These are phyloP conservation scores for Puccinia hordei DNA, from an alignment of 1,284 basidiomycete genomes.

Conservation along the genomic window DNA sequence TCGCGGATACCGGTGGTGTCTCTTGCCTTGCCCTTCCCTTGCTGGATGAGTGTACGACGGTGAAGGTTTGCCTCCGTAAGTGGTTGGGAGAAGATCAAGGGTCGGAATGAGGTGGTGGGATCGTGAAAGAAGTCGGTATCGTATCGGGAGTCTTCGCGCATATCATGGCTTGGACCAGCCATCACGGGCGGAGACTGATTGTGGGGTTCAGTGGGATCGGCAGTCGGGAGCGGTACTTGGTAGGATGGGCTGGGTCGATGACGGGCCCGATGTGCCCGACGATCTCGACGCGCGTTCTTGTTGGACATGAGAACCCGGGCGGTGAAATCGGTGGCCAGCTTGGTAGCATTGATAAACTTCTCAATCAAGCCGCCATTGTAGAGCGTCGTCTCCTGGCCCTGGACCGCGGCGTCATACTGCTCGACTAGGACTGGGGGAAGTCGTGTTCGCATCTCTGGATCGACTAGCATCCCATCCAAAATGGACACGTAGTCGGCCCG, in stretches of 20 bases:
- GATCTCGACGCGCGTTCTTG: conserved; percentile 14
- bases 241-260: background rate
- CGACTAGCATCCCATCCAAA: background rate
- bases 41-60: background rate
- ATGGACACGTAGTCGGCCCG: conserved; percentile 7
- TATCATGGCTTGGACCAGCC: background rate
- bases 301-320: conserved; percentile 9
- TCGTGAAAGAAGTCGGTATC: background rate
- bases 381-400: background rate
- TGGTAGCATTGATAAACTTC: conserved; percentile 27
- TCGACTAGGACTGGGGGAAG: conserved; percentile 25
- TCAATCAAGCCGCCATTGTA: conserved; percentile 28
- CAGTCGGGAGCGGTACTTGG: background rate
- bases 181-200: background rate
- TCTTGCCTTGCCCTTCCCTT: background rate
- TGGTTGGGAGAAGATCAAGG: background rate
- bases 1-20: background rate
- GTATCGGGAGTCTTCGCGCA: background rate
- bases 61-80: conserved; percentile 25
- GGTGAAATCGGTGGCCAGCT: conserved; percentile 21
- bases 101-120: background rate
- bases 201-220: background rate
- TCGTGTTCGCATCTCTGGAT: conserved; percentile 4
- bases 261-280: background rate
- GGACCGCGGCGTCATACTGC: conserved; percentile 16